Evolutionary conservation across 2,329 filamentous ascomycete genomes (phyloP).

Genomic region (Alternaria brassicae): DNA sequence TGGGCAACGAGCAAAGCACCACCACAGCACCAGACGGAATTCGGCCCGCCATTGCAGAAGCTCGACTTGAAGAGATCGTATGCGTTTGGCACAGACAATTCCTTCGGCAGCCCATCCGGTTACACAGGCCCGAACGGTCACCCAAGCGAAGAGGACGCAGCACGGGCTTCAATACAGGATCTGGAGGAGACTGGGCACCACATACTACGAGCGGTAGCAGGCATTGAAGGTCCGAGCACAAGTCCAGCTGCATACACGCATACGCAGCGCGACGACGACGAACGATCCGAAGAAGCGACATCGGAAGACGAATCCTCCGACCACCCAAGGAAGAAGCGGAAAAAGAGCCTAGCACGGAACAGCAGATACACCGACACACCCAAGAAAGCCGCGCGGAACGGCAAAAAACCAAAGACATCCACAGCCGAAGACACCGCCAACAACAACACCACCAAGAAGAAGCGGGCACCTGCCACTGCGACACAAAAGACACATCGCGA

Average conservation of each 20-base stretch:
- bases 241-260: constrained; percentile 18
- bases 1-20: constrained; percentile 31
- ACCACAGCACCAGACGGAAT: constrained; percentile 29
- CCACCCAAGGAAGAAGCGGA: constrained; percentile 32
- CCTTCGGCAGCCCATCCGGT: constrained; percentile 43
- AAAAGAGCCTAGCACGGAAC: constrained; percentile 27
- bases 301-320: constrained; percentile 33
- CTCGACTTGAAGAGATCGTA: constrained; percentile 40
- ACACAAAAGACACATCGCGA: constrained; percentile 52
- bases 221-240: constrained; percentile 13
- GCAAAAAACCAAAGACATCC: constrained; percentile 34
- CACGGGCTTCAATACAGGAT: constrained; percentile 34
- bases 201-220: constrained; percentile 16
- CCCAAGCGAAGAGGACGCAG: constrained; percentile 34
- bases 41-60: constrained; percentile 24
- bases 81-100: constrained; percentile 47
- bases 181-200: constrained; percentile 29
- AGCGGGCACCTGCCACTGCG: constrained; percentile 32
- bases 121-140: constrained; percentile 33
- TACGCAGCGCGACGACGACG: constrained; percentile 28
- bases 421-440: constrained; percentile 29
- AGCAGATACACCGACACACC: constrained; percentile 21
- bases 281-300: constrained; percentile 34
- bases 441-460: constrained; percentile 43
- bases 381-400: constrained; percentile 29